phyloP scores from a whole-genome alignment of 768 basidiomycete genomes.

The Panellus pusillus region DNA sequence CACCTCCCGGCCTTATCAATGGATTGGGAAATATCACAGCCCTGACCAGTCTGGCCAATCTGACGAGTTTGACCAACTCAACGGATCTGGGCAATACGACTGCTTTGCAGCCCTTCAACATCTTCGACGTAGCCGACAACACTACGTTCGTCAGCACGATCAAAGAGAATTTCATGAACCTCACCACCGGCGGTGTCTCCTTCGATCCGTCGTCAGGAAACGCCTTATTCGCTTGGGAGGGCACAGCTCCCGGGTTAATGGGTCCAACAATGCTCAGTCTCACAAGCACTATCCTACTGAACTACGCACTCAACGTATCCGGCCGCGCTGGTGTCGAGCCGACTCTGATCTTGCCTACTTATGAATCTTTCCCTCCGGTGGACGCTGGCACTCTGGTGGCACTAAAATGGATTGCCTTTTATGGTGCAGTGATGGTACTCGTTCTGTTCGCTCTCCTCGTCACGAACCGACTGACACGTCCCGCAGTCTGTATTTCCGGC shows the following conservation, averaged over 20 bases:
- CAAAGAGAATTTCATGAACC: slow-evolving; percentile 48
- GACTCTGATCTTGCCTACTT: slow-evolving; percentile 58
- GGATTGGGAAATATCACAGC: slow-evolving; percentile 44
- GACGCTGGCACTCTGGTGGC: slow-evolving; percentile 55
- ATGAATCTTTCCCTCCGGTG: slow-evolving; percentile 57
- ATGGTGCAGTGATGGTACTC: slow-evolving; percentile 68
- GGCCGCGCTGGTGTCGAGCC: slow-evolving; percentile 38
- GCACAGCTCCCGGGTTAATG: slow-evolving; percentile 53
- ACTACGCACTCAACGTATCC: slow-evolving; percentile 56
- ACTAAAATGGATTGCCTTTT: slow-evolving; percentile 76
- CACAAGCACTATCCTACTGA: slow-evolving; percentile 65
- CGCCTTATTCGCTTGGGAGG: slow-evolving; percentile 73
- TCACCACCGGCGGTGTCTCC: slow-evolving; percentile 71
- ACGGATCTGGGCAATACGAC: slow-evolving; percentile 45
- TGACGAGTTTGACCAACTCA: slow-evolving; percentile 6
- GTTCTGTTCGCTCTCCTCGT: not conserved
- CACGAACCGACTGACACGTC: not conserved
- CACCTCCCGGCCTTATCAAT: slow-evolving; percentile 53
- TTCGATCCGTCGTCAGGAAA: slow-evolving; percentile 49
- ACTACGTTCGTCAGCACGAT: slow-evolving; percentile 59
- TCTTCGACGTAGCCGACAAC: slow-evolving; percentile 52
- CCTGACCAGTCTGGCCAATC: slow-evolving; percentile 30
- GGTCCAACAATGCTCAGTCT: slow-evolving; percentile 68
- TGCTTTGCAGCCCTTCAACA: slow-evolving; percentile 28
- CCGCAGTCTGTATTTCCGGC: slow-evolving; percentile 73